Evolutionary conservation across 106 monocot species (phyloP), one percentile per base, ranked within the genome.

Genomic region (Dendrobium nobile): DNA sequence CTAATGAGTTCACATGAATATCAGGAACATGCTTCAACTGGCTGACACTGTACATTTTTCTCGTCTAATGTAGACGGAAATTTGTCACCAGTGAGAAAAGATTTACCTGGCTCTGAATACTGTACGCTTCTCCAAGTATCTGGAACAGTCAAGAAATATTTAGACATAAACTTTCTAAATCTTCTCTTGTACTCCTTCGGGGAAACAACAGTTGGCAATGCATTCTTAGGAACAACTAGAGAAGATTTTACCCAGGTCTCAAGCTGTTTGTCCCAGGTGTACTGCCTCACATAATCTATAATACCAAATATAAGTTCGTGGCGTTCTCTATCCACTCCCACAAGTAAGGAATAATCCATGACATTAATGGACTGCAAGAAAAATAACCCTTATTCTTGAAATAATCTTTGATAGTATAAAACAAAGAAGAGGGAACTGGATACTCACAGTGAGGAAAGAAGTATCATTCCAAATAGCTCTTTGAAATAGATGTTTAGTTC

Each of bases 391-490:
- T 37, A 31, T 9, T 70, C 27, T 70, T 31, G 33, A 31, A 31
- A 37, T 37, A 0, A 16, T 0, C n/a, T 70, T 27, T 37, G 13
- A 33, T 51, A 13, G 1, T 20, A 76, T 17, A 13, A 65, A 67
- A 27, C 24, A 48, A 42, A 67, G 61, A 54, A 8, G 31, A 41
- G 5, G 20, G 19, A 31, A 15, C 54, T 79, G 54, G 9, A 80
- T 27, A 81, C 99, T 89, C 85, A 99, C 99, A 41, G 91, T 93
- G 59, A 99, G 91, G 85, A 99, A 99, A 77, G 88, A 82, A 41
- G 99, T 99, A 75, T 99, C 99, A 78, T 99, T 99, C 99, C 99
- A 99, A 77, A 99, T 91, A 48, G 99, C 99, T n/a, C 99, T 84
- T 64, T 95, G 86, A 42, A 99, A 80, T 31, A 93, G 80, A 83